Base-by-base conservation (phyloP, 768 basidiomycete genomes). In the Boletus sp. region DNA sequence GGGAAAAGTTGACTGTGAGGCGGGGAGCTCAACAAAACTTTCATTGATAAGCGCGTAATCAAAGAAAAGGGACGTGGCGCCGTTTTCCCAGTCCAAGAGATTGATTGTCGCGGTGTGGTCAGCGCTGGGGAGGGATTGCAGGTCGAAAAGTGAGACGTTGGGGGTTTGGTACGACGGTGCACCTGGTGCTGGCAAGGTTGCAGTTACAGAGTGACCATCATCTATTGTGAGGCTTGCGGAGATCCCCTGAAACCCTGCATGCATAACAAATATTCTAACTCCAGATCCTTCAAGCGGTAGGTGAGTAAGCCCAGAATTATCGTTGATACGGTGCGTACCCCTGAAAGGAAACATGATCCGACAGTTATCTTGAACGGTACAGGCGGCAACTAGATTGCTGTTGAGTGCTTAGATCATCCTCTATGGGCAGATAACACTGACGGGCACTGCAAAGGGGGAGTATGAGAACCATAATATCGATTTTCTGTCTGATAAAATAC, bases 21-120 rank as follows among this genome's bases (percentile, higher is more conserved):
- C 40, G 28, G 54, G 37, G 18, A 24, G 24, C 24, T 41, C 44
- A 17, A 64, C 35, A 28, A 42, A 11, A 39, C 46, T 57, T 41
- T 64, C 53, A 32, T 60, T 63, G 36, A 64, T 18, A 28, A n/a
- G 29, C 2, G 58, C 63, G 18, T 59, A 64, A 53, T 64, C 62
- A 35, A 57, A 64, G 20, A 57, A 56, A 41, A 64, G 48, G 8
- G 61, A 60, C 1, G 47, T 57, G 5, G 35, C 0, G 2, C 37
- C 42, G 30, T 44, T 29, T 7, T 57, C 20, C 63, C 56, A 65
- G 30, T 55, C 41, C 36, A 58, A 29, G 14, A 65, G 40, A 17
- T 39, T 55, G 14, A 62, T 55, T 5, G 42, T 52, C 11, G 54
- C 52, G 20, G 52, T 62, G 29, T 65, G 64, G 15, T 53, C 30